Conservation (phyloP, 805 yeast species). For the Blastobotrys peoriensis region DNA sequence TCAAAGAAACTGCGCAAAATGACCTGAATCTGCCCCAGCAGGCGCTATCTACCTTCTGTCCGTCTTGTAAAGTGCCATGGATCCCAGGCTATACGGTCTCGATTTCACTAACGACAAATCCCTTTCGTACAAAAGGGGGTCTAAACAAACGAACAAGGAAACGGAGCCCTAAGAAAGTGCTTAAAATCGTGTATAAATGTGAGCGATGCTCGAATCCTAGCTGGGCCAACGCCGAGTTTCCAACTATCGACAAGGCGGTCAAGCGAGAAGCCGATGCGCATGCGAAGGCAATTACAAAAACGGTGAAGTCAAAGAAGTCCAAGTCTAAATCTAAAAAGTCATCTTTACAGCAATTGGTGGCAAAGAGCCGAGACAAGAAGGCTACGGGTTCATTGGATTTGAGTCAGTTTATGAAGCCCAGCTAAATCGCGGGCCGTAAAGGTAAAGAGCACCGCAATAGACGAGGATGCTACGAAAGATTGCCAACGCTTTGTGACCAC, state of each 20-base stretch:
- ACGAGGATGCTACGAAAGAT: no score
- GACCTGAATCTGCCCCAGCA: conserved; percentile 6
- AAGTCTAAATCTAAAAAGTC: conserved; percentile 8
- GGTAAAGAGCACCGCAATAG: neutral
- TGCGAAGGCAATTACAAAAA: neutral
- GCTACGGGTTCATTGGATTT: conserved; percentile 1
- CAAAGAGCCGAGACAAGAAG: conserved; percentile 7
- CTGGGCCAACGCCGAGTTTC: neutral
- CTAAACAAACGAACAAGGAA: conserved; percentile 5
- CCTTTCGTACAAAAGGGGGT: conserved; percentile 3
- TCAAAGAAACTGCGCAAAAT: neutral
- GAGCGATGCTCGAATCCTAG: neutral
- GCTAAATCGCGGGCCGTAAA: neutral
- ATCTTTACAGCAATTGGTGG: conserved; percentile 10
- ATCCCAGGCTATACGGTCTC: conserved; percentile 8
- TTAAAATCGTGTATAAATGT: neutral
- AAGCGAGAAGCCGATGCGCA: neutral
- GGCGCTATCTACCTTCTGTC: conserved; percentile 1
- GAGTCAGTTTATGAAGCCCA: neutral
- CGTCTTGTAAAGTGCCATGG: conserved; percentile 8
- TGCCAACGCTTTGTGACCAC: no score
- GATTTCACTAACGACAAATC: neutral
- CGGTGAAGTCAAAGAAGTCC: conserved; percentile 9
- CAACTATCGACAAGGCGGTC: neutral
- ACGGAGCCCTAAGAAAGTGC: neutral